Evolutionary conservation across 805 yeast species (phyloP), one percentile per base, ranked within the genome.

Genomic region (Torulaspora quercuum): DNA sequence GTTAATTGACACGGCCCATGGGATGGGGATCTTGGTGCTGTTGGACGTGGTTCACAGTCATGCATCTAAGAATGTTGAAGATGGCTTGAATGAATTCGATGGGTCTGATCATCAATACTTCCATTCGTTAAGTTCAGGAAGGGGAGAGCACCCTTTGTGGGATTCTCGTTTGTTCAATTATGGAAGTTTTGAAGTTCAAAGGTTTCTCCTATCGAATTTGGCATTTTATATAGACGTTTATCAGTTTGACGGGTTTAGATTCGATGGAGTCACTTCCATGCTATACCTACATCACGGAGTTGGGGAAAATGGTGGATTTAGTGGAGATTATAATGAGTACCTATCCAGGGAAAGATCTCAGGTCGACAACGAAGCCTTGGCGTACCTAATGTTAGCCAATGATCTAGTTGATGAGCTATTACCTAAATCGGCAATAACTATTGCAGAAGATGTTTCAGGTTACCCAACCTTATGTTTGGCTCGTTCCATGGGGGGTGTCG

Each of bases 371-470:
- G 97, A 89, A 56, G 95, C 96, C 3, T 67, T 90, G 36, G 73
- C 80, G 18, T 90, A 90, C 59, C 64, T 90, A 53, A 88, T 89
- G 83, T 63, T 92, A 44, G 97, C 96, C n/a, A 92, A 90, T 61
- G 75, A 77, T 48, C 63, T 90, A 50, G 75, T 90, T 46, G 68
- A 65, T 20, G 72, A 76, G 46, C 68, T 78, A 49, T 65, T 73
- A 36, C 61, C 67, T 22, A 66, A 73, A 9, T 65, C 70, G 37
- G 77, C 82, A 48, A 73, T 83, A 7, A 76, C 95, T 1, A 82
- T 90, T 48, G 97, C 97, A 3, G 98, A 90, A 61, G 98, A 90
- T 59, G 98, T 90, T 30, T 81, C 92, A 33, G 98, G 98, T 7
- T 90, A 90, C 82, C 98, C 98, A 21, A 88, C 97, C 1, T 66